Conservation (phyloP, 805 yeast species). For the Wickerhamiella lipophila region DNA sequence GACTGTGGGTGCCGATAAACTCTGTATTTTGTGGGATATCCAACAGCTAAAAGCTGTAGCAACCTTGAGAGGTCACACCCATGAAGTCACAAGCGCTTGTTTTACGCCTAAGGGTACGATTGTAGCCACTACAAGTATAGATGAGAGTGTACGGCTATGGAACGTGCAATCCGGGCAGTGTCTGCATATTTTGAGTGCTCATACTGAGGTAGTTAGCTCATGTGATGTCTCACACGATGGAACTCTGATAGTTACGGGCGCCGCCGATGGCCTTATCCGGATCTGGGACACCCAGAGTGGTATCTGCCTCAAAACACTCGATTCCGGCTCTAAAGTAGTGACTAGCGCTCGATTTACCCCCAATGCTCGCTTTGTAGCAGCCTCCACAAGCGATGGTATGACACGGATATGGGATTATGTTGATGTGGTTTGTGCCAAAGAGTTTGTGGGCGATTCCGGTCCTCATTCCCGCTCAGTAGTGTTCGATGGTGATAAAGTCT, state of each 20-base stretch:
- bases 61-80: conserved; percentile 58
- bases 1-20: conserved; percentile 75
- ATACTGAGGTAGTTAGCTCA: conserved; percentile 76
- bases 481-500: conserved; percentile 4
- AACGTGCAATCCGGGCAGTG: conserved; percentile 60
- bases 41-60: conserved; percentile 32
- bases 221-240: conserved; percentile 67
- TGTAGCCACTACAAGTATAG: conserved; percentile 71
- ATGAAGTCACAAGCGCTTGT: conserved; percentile 59
- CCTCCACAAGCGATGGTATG: conserved; percentile 69
- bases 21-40: conserved; percentile 62
- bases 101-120: conserved; percentile 68
- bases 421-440: conserved; percentile 66
- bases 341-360: conserved; percentile 61
- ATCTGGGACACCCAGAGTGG: conserved; percentile 81
- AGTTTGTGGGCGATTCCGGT: conserved; percentile 31
- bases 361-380: conserved; percentile 65
- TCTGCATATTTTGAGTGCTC: conserved; percentile 76
- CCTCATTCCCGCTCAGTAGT: conserved; percentile 4
- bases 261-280: conserved; percentile 82
- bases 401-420: conserved; percentile 79
- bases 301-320: conserved; percentile 75
- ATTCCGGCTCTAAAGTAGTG: conserved; percentile 40
- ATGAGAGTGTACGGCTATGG: conserved; percentile 87
- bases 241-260: conserved; percentile 70